These are phyloP conservation scores for Leccinellum rugosiceps DNA, from an alignment of 768 basidiomycete genomes.

Conservation along the genomic window DNA sequence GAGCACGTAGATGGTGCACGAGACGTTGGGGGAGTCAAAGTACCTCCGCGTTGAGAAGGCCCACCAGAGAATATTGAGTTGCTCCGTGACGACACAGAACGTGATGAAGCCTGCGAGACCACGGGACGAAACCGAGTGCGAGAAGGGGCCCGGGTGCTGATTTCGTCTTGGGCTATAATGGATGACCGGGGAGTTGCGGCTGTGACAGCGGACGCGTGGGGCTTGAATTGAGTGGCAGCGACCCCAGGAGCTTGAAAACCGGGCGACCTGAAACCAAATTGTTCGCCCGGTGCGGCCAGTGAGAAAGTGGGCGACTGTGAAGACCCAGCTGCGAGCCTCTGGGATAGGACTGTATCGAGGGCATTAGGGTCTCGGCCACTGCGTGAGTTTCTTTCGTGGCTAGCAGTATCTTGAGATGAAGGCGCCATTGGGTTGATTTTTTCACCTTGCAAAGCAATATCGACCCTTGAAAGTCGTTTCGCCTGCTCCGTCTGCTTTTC, in stretches of 20 bases:
- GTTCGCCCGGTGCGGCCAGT: not conserved
- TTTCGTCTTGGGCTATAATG: not conserved
- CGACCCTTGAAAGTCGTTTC: not conserved
- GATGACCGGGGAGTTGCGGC: too few relatives aligned
- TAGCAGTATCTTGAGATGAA: not conserved
- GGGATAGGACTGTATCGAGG: not conserved
- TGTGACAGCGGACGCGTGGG: too few relatives aligned
- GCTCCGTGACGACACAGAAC: not conserved
- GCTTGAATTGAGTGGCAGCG: too few relatives aligned
- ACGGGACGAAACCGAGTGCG: not conserved
- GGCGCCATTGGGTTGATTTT: conserved; percentile 8
- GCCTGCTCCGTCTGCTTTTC: not conserved
- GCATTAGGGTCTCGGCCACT: not conserved
- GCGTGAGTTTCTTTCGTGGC: not conserved
- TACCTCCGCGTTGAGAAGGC: not conserved
- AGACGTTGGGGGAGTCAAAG: not conserved
- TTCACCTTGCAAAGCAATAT: not conserved
- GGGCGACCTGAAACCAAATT: not conserved
- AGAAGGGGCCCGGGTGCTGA: not conserved
- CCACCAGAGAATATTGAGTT: not conserved
- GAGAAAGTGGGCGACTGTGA: not conserved
- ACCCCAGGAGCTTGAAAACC: too few relatives aligned
- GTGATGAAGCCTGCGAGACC: not conserved
- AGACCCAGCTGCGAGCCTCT: not conserved
- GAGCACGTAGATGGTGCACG: not conserved